Evolutionary conservation across 2,329 filamentous ascomycete species (phyloP), one percentile per base, ranked within the genome.

Genomic region (Thelonectria olida): DNA sequence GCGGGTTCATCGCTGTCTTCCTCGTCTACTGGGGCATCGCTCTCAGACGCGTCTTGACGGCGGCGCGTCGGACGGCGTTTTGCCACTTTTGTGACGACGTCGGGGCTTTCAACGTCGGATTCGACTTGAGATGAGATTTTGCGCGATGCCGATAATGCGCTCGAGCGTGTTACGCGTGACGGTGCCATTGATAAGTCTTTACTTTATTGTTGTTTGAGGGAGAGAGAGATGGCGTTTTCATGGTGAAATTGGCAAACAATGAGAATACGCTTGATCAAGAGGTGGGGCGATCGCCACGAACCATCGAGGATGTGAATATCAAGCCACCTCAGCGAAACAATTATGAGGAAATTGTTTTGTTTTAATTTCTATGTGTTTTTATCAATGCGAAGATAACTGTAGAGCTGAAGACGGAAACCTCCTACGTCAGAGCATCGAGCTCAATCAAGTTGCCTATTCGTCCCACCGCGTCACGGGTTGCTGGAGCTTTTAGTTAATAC

Each of bases 101-200:
- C n/a, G 5, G 27, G 2, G 6, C 31, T 17, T 20, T 67, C 65
- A 2, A 67, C 58, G 34, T 68, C 63, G 4, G 55, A 34, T 12
- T 56, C 45, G 15, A 71, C 22, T 20, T 69, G 68, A 2, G 63
- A 68, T 20, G 64, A 57, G 13, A 71, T 61, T 48, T 63, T 71
- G 12, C 44, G 62, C 6, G 68, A 69, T 9, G 68, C 67, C 20
- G 50, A 59, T 15, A 48, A 19, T 28, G 68, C 68, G 47, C 67
- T 71, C 6, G 61, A 62, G 34, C 68, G 68, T 55, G 68, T 63
- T 27, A 54, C 52, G 27, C 68, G 67, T 34, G 61, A 31, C 31
- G 51, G 47, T 28, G 56, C 45, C 57, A 60, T 60, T 54, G 15
- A 10, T n/a, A n/a, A n/a, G n/a, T n/a, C n/a, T n/a, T n/a, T n/a